A percentile compares a stretch with the other conserved stretches of the same genome.
phyloP scores from a whole-genome alignment of 2,329 filamentous ascomycete genomes.

The Paecilomyces fulvus region DNA sequence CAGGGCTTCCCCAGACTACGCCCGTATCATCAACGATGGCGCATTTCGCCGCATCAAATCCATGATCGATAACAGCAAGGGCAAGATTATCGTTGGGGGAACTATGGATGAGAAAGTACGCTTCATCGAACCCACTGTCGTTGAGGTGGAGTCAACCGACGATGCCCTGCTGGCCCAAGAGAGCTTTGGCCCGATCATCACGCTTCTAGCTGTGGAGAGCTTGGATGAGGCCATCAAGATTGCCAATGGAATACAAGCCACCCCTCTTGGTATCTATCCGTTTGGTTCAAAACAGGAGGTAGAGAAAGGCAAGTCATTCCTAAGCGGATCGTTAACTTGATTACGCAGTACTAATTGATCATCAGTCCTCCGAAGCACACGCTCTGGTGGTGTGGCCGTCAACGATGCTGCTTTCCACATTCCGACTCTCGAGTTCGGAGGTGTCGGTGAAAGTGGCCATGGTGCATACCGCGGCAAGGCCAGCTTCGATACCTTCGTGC shows the following conservation, averaged over 20 bases:
- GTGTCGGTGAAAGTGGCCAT: slow-evolving; percentile 69
- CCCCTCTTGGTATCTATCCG: slow-evolving; percentile 73
- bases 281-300: slow-evolving; percentile 78
- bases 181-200: slow-evolving; percentile 87
- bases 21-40: slow-evolving; percentile 68
- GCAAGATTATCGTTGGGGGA: slow-evolving; percentile 81
- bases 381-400: slow-evolving; percentile 57
- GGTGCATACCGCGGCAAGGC: slow-evolving; percentile 71
- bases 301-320: slow-evolving; percentile 52
- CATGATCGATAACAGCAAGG: slow-evolving; percentile 77
- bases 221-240: slow-evolving; percentile 80
- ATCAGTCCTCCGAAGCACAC: slow-evolving; percentile 52
- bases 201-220: slow-evolving; percentile 66
- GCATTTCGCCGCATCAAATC: slow-evolving; percentile 78
- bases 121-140: slow-evolving; percentile 87
- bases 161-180: slow-evolving; percentile 77
- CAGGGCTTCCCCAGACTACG: slow-evolving; percentile 67
- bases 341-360: slow-evolving; percentile 1
- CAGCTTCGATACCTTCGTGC: slow-evolving; percentile 55
- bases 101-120: slow-evolving; percentile 68
- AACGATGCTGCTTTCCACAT: slow-evolving; percentile 62
- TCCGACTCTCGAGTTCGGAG: slow-evolving; percentile 68
- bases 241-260: slow-evolving; percentile 72
- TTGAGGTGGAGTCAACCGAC: slow-evolving; percentile 66
- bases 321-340: neutral